A percentile compares a stretch with the other conserved stretches of the same genome.
Evolutionary conservation across 345 rosid species (phyloP).

Genomic region (Garcia nutans): DNA sequence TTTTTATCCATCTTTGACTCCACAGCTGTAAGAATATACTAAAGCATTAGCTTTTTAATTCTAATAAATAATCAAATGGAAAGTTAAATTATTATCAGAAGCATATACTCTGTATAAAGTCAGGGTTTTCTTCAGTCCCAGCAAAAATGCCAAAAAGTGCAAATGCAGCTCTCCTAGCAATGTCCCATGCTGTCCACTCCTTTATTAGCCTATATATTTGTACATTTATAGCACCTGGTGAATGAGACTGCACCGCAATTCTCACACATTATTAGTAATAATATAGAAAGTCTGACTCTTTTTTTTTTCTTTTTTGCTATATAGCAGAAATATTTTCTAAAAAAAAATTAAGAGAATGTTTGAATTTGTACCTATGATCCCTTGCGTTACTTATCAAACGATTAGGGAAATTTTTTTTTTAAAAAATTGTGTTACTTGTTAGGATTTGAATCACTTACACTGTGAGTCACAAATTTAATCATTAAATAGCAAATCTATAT

Average conservation of each 20-base stretch:
- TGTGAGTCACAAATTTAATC: too few relatives aligned
- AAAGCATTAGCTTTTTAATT: not conserved
- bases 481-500: too few relatives aligned
- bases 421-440: too few relatives aligned
- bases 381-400: too few relatives aligned
- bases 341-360: too few relatives aligned
- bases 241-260: constrained; percentile 54
- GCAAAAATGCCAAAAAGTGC: constrained; percentile 95
- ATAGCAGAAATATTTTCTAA: too few relatives aligned
- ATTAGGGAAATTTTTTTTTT: too few relatives aligned
- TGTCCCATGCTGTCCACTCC: constrained; percentile 99
- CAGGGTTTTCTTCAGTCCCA: constrained; percentile 97
- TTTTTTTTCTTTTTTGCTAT: too few relatives aligned
- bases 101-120: constrained; percentile 62
- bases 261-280: not conserved
- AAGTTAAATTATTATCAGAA: not conserved
- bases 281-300: too few relatives aligned
- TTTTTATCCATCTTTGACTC: constrained; percentile 74
- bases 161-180: constrained; percentile 93
- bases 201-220: constrained; percentile 91
- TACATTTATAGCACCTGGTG: constrained; percentile 84
- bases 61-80: not conserved
- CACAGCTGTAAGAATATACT: constrained; percentile 46
- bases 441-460: too few relatives aligned
- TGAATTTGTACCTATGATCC: too few relatives aligned